Conservation (phyloP, 1,139 yeast species). For the Pichia sp. region DNA sequence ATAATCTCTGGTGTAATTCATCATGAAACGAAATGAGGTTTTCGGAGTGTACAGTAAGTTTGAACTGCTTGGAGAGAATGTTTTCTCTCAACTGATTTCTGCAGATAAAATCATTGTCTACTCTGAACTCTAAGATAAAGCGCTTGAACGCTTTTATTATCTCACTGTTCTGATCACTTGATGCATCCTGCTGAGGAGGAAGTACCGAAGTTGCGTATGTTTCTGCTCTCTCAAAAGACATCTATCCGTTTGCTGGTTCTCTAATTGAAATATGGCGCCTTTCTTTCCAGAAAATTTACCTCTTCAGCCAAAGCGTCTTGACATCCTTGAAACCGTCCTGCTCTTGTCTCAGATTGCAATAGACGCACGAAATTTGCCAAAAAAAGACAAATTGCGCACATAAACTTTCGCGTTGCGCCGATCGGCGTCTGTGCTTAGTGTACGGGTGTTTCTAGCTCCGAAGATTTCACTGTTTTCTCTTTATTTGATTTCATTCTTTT, state of each 20-base stretch:
- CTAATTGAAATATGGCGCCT: too few species aligned
- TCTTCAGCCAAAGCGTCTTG: not conserved
- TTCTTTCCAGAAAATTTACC: not conserved
- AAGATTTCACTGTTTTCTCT: not conserved
- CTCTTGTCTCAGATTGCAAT: not conserved
- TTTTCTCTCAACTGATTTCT: conserved; percentile 91
- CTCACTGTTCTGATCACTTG: conserved; percentile 67
- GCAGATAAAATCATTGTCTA: conserved; percentile 78
- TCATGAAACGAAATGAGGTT: conserved; percentile 87
- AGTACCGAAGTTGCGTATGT: conserved; percentile 80
- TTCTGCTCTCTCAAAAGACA: conserved; percentile 80
- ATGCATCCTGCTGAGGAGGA: conserved; percentile 64
- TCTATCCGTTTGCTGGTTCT: not conserved
- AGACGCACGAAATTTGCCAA: not conserved
- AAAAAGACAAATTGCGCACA: not conserved
- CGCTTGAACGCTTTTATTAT: conserved; percentile 73
- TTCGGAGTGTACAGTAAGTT: conserved; percentile 71
- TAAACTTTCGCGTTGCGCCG: conserved; percentile 6
- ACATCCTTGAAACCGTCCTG: not conserved
- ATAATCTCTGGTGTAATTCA: conserved; percentile 75
- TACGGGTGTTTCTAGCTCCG: not conserved
- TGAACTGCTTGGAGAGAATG: conserved; percentile 69
- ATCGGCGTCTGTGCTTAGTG: conserved; percentile 1
- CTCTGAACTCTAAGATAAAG: conserved; percentile 81
- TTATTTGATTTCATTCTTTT: not conserved